Evolutionary conservation across 495 filamentous ascomycete genomes (phyloP).

Genomic region (Tetracladium setigerum): DNA sequence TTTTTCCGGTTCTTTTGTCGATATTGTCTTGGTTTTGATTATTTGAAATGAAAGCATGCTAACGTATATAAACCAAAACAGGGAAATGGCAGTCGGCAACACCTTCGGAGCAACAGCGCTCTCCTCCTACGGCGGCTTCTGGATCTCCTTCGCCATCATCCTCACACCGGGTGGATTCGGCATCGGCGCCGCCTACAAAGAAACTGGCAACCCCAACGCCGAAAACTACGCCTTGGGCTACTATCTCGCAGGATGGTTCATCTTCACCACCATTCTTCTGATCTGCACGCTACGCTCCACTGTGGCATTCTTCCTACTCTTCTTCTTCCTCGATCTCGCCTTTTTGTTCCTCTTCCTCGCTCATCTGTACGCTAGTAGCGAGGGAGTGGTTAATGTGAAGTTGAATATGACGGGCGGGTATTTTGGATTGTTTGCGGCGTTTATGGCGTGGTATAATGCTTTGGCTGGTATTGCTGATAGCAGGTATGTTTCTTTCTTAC

Average conservation of each 20-base stretch:
- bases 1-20: neutral
- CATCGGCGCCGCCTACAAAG: constrained; percentile 42
- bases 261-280: constrained; percentile 87
- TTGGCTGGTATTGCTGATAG: constrained; percentile 93
- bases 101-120: constrained; percentile 97
- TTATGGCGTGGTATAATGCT: constrained; percentile 95
- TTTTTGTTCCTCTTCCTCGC: constrained; percentile 81
- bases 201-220: constrained; percentile 23
- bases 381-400: constrained; percentile 34
- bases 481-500: constrained; percentile 40
- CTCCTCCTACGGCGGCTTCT: constrained; percentile 97
- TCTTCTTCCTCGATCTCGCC: constrained; percentile 87
- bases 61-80: constrained; percentile 23
- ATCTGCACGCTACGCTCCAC: constrained; percentile 89
- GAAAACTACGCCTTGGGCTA: constrained; percentile 62
- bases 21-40: neutral
- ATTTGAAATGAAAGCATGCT: neutral
- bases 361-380: constrained; percentile 47
- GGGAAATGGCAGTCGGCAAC: constrained; percentile 98
- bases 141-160: constrained; percentile 85
- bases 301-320: constrained; percentile 91
- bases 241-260: constrained; percentile 84
- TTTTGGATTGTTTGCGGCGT: constrained; percentile 78
- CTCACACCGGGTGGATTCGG: constrained; percentile 72
- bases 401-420: constrained; percentile 75